phyloP scores from a whole-genome alignment of 345 rosid genomes.

The Citrus maxima region DNA sequence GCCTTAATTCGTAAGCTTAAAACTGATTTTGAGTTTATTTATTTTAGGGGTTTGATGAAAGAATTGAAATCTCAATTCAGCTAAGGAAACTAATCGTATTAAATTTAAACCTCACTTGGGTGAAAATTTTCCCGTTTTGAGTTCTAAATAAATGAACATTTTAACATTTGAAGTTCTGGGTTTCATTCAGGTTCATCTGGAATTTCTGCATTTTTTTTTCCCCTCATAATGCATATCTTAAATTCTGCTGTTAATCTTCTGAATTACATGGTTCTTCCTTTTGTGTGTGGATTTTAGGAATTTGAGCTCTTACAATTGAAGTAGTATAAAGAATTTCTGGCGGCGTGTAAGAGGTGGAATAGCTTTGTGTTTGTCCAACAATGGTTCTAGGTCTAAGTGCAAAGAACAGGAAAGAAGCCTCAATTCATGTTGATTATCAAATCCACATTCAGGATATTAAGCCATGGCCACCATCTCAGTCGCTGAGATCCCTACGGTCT shows the following conservation, averaged over 20 bases:
- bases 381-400: constrained; percentile 72
- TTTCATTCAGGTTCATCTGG: neutral
- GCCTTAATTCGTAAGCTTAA: constrained; percentile 15
- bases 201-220: neutral
- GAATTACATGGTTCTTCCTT: neutral
- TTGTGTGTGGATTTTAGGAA: constrained; percentile 13
- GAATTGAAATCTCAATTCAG: neutral
- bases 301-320: constrained; percentile 4
- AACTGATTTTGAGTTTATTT: neutral
- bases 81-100: neutral
- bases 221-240: neutral
- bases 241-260: neutral
- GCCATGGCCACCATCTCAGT: constrained; percentile 99
- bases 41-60: neutral
- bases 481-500: constrained; percentile 77
- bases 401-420: constrained; percentile 52
- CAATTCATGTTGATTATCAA: constrained; percentile 53
- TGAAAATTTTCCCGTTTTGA: neutral
- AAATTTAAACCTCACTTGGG: neutral
- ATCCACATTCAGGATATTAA: constrained; percentile 78
- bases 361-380: constrained; percentile 19
- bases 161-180: neutral
- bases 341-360: neutral
- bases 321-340: neutral
- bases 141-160: neutral